Base-by-base conservation (phyloP, 164 flowering plant species). In the Annona squamosa region DNA sequence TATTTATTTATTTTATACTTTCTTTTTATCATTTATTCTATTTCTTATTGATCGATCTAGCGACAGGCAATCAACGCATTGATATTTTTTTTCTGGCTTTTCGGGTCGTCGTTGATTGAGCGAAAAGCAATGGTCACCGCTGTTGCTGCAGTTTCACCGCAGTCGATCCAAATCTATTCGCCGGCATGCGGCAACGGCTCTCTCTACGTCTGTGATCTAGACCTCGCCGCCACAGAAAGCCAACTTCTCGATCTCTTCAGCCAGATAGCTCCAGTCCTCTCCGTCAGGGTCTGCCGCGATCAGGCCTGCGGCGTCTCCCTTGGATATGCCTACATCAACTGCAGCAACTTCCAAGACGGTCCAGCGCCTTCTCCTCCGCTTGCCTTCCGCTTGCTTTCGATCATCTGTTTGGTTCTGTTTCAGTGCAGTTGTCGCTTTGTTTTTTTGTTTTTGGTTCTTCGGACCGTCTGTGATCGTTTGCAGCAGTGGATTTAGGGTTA, bases 141-240 rank as follows among this genome's bases (percentile, higher is more conserved):
- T 63, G 26, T 68, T 42, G 71, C 62, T 7, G 67, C 46, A 3
- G 42, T 7, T 81, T 80, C 68, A 64, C 43, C 67, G 87, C 76
- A 63, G 70, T 52, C 59, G 3, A 52, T 48, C 52, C 52, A 52
- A 52, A 52, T 52, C 59, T 16, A 10, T 7, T 10, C 13, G 13
- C 59, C 82, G 71, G 37, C 37, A 26, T 26, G 0, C 37, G 37
- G 37, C 37, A 26, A 26, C 37, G 37, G 37, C 37, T 89, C 95
- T 13, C 77, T 90, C 72, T 90, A 87, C 71, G 95, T 90, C 0
- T 92, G 95, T 5, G 92, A 90, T 85, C 88, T 90, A 67, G 92
- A 89, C 56, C 76, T 72, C 5, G 72, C 73, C 4, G 83, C 89
- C 9, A 78, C 77, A 2, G 95, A 90, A 61, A 59, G 48, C 0